Base-by-base conservation (phyloP, 2,329 filamentous ascomycete genomes). In the Aspergillus sp. region DNA sequence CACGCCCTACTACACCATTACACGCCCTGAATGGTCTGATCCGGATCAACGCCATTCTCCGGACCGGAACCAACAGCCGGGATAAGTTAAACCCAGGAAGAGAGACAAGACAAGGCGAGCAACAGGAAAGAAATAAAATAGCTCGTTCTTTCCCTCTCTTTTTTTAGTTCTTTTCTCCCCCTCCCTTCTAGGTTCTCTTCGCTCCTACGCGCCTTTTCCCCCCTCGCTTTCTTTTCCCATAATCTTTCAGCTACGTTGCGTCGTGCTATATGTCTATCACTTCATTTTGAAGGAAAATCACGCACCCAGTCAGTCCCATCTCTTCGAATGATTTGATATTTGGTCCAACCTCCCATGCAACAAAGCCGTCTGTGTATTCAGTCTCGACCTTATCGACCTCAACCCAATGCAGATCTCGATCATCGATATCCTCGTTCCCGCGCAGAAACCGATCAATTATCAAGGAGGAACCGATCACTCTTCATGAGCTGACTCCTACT, bases 401-500 rank as follows among this genome's bases (percentile, higher is more conserved):
- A 36, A 47, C 62, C 61, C 63, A 65, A 65, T 63, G 64, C 67
- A 63, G 65, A 68, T 67, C 60, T 65, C 62, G 52, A 58, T 12
- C 31, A 39, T 36, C 53, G 45, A 50, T 29, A 58, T 53, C 52
- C 59, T 62, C 56, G 55, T 65, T 47, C 64, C 63, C 52, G 65
- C 60, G 60, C 67, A 69, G 57, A 62, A 63, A 65, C 58, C 66
- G 51, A 63, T 62, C 52, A 67, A 69, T 49, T 67, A 66, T 52
- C 68, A 68, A 65, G 66, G 65, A 49, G 66, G 65, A 46, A 69
- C 63, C 46, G 32, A 42, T 46, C 52, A 45, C 47, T 57, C 49
- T 32, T 59, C 52, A 29, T 61, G 53, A 59, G 11, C 29, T 22
- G 46, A 6, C 32, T 29, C n/a, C 20, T 20, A 31, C 39, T 39